Evolutionary conservation across 129 eudicot genomes (phyloP).

Genomic region (Chrysanthemum seticuspe): DNA sequence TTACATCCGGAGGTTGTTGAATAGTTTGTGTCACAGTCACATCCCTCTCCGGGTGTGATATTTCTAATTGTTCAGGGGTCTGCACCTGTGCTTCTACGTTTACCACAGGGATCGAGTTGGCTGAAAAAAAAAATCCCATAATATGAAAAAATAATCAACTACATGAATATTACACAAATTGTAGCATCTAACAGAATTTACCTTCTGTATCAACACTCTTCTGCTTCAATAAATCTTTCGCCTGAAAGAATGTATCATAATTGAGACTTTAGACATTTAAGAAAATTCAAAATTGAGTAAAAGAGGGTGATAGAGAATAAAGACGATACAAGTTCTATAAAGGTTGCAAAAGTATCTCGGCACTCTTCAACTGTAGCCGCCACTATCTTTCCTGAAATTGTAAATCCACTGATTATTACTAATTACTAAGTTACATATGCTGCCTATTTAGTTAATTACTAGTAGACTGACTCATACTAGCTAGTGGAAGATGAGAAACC

Average conservation of each 20-base stretch:
- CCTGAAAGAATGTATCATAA: slow-evolving; percentile 49
- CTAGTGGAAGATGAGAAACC: not conserved
- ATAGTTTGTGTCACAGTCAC: slow-evolving; percentile 24
- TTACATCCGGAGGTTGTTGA: slow-evolving; percentile 30
- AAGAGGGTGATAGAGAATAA: slow-evolving; percentile 9
- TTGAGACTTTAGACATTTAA: slow-evolving; percentile 7
- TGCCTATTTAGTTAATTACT: not conserved
- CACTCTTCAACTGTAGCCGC: slow-evolving; percentile 83
- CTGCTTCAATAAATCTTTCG: slow-evolving; percentile 63
- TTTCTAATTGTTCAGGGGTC: slow-evolving; percentile 29
- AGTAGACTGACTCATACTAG: not conserved
- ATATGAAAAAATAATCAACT: not conserved
- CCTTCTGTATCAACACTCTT: slow-evolving; percentile 67
- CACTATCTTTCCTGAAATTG: slow-evolving; percentile 81
- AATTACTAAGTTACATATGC: not conserved
- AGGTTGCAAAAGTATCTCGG: slow-evolving; percentile 74
- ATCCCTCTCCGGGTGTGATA: slow-evolving; percentile 27
- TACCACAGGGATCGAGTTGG: slow-evolving; percentile 35
- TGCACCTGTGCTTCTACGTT: slow-evolving; percentile 30
- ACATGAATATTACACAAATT: slow-evolving; percentile 1
- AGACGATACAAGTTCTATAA: slow-evolving; percentile 66
- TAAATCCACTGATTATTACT: slow-evolving; percentile 16
- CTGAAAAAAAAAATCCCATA: slow-evolving; percentile 9
- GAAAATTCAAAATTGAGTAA: not conserved
- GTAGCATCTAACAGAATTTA: slow-evolving; percentile 16